Evolutionary conservation across 2,329 filamentous ascomycete genomes (phyloP), one percentile per base, ranked within the genome.

Genomic region (Fusarium buxicola): DNA sequence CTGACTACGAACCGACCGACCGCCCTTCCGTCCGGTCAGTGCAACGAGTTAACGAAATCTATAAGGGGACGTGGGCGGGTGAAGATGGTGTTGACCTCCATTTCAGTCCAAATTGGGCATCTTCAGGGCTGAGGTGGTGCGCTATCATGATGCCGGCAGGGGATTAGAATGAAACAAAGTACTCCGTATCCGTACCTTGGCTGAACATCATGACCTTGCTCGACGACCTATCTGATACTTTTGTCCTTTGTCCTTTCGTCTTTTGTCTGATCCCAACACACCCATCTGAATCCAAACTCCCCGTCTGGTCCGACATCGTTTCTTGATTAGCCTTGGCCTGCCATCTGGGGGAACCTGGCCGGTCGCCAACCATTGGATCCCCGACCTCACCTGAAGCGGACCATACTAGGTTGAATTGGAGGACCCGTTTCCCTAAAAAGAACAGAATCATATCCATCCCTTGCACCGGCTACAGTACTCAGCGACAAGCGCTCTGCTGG

Each of bases 341-440:
- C 49, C 55, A 64, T 68, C 58, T 69, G 63, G 61, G 65, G 55
- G 65, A 58, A 68, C 65, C 50, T 63, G 60, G 57, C 57, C 46
- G 60, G 56, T 64, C 39, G 46, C 57, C 59, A 63, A 69, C 52
- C 57, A 34, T 21, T 38, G 32, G 21, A 49, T 52, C 65, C 58
- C 65, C 58, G 58, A 70, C 63, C 63, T 70, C 68, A 70, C 68
- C 68, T 70, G 68, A 70, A 70, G 60, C 66, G 60, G 68, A 62
- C 63, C 65, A 61, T 68, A 58, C 62, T 65, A 63, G 58, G 57
- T 65, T 62, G 61, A 54, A 51, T 55, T 51, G 24, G 25, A 32
- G 53, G 62, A 63, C 62, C 62, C 62, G 53, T 63, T 66, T 63
- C 62, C 58, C 50, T 59, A 63, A 65, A 66, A 65, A 65, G 62